A percentile compares a stretch with the other conserved stretches of the same genome.
Evolutionary conservation across 1,284 basidiomycete genomes (phyloP).

Genomic region (Tilletia horrida): DNA sequence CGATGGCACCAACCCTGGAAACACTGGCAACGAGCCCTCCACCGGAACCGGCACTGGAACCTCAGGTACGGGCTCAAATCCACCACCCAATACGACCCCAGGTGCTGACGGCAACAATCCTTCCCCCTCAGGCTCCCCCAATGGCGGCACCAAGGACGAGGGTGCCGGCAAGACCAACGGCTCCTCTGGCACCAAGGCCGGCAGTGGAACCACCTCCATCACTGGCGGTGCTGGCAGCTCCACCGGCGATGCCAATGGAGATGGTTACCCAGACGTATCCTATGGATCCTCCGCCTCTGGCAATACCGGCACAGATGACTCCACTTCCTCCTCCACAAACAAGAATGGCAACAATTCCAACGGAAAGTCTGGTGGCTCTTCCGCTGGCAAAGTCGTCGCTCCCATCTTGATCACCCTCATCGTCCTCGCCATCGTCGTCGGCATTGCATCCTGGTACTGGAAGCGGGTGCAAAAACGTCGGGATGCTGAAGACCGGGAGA

Average conservation of each 20-base stretch:
- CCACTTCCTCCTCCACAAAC: too few species aligned
- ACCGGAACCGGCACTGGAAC: background rate
- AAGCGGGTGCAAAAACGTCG: background rate
- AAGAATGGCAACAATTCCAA: background rate
- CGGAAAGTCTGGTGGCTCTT: constrained; percentile 7
- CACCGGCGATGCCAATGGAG: background rate
- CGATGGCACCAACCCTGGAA: background rate
- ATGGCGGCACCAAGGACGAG: constrained; percentile 2
- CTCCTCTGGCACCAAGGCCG: background rate
- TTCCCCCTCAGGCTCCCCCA: background rate
- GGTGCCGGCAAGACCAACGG: background rate
- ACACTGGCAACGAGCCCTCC: constrained; percentile 1
- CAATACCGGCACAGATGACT: background rate
- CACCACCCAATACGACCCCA: background rate
- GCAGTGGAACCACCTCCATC: background rate
- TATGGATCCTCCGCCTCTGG: background rate
- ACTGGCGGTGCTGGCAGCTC: too few species aligned
- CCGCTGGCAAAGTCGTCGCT: background rate
- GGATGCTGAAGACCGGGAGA: constrained; percentile 5
- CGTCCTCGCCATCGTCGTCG: constrained; percentile 14
- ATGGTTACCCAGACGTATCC: background rate
- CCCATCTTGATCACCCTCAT: constrained; percentile 8
- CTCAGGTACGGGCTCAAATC: background rate
- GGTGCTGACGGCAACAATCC: background rate
- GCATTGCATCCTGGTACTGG: constrained; percentile 3